Conservation (phyloP, 176 grass and related monocot species). For the Aegilops speltoides region DNA sequence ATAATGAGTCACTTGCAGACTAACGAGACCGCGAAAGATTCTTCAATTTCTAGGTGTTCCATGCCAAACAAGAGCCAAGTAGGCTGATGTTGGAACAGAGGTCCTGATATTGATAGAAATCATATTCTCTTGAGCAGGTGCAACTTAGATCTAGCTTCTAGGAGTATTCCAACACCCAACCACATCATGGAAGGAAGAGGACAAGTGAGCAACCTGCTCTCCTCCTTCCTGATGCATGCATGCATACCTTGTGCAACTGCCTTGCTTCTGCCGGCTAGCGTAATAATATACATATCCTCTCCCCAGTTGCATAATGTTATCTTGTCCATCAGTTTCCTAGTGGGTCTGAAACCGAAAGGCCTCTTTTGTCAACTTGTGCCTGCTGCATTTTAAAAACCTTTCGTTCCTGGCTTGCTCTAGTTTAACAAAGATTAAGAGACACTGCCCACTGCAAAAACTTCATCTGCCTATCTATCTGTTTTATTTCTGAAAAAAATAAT, state of each 20-base stretch:
- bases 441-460: too few species aligned
- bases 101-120: not conserved
- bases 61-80: constrained; percentile 11
- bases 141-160: constrained; percentile 1
- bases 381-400: not conserved
- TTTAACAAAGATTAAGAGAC: not conserved
- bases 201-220: constrained; percentile 4
- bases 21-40: not conserved
- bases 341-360: constrained; percentile 26
- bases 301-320: constrained; percentile 7
- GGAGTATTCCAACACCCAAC: not conserved
- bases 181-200: constrained; percentile 6
- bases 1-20: not conserved
- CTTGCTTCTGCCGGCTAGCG: not conserved
- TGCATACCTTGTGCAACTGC: constrained; percentile 12
- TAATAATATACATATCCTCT: constrained; percentile 8
- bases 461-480: too few species aligned
- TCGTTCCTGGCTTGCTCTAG: not conserved
- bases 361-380: constrained; percentile 32
- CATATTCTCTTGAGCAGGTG: not conserved
- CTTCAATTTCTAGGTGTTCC: not conserved
- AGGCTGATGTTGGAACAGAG: not conserved
- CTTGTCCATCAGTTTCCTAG: not conserved
- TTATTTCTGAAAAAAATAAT: too few species aligned
- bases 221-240: constrained; percentile 1